These are phyloP conservation scores for Dryas integrifolia DNA, from an alignment of 331 rosid species.

Conservation along the genomic window DNA sequence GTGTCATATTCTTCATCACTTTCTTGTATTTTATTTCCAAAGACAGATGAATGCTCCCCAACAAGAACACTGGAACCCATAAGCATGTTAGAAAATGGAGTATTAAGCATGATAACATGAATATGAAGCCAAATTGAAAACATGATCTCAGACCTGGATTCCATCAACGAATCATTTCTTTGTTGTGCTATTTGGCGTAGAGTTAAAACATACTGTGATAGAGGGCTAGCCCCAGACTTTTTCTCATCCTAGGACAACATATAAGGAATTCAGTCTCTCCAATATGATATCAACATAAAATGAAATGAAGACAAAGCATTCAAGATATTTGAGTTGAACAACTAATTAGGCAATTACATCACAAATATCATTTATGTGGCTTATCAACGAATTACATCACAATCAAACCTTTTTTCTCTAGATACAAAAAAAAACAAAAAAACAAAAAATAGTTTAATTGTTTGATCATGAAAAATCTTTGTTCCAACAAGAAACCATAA, in stretches of 20 bases:
- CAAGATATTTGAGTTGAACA: too few species aligned
- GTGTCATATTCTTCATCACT: conserved; percentile 59
- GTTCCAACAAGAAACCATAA: neutral
- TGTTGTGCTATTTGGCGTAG: conserved; percentile 65
- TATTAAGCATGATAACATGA: conserved; percentile 20
- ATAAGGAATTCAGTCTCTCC: conserved; percentile 1
- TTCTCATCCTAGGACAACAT: conserved; percentile 58
- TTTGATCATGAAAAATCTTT: conserved; percentile 4
- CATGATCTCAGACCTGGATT: conserved; percentile 57
- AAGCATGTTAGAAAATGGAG: conserved; percentile 34
- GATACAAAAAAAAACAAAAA: neutral
- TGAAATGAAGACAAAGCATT: neutral
- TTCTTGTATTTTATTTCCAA: conserved; percentile 47
- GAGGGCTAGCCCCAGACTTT: conserved; percentile 57
- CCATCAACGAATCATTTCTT: conserved; percentile 50
- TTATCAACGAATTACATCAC: neutral
- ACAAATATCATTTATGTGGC: neutral
- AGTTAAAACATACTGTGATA: conserved; percentile 48
- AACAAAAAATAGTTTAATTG: neutral
- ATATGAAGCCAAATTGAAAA: conserved; percentile 15
- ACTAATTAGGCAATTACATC: neutral
- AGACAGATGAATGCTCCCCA: conserved; percentile 66
- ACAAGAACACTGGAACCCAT: conserved; percentile 61
- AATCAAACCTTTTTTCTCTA: neutral
- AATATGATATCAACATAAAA: conserved; percentile 13